Base-by-base conservation (phyloP, 164 flowering plant genomes). In the Houttuynia cordata region DNA sequence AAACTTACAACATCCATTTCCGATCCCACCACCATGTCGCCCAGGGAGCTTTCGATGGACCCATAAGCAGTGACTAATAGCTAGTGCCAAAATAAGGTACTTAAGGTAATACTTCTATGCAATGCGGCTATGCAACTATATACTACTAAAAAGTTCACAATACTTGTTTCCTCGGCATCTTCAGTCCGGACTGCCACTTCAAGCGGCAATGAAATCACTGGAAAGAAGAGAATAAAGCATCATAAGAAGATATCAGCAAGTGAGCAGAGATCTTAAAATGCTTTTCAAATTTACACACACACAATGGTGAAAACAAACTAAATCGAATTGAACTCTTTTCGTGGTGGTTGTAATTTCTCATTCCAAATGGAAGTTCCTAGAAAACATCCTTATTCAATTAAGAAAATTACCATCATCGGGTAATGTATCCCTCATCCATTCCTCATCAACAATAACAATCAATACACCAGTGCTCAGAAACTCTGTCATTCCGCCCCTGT, bases 141-240 rank as follows among this genome's bases (percentile, higher is more conserved):
- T 8, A 12, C 17, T 45, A 17, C 49, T 53, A 20, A 23, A 6
- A 49, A 51, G 55, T 30, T 30, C 2, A 63, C 17, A 71, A 81
- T 83, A 88, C 96, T 84, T 51, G 91, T 60, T 18, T 89, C 96
- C 71, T 89, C 96, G 51, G 78, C 66, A 39, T 89, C 96, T 56
- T 86, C 96, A 20, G 79, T 74, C 7, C 87, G 78, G n/a, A 78
- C 72, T 50, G 73, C 79, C 60, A 78, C 51, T 13, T 77, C 80
- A 20, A 80, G 81, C 3, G 91, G 91, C 58, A 86, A 62, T 34
- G 74, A 73, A 62, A 83, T 80, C 70, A 84, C 96, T 88, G 76
- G 58, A 73, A 72, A 73, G 69, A 62, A 57, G 57, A 37, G 56
- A 18, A 30, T 30, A 30, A 30, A 30, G 6, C 37, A 30, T 30